Evolutionary conservation across 164 flowering plant species (phyloP), one percentile per base, ranked within the genome.

Genomic region (Amborella trichopoda): DNA sequence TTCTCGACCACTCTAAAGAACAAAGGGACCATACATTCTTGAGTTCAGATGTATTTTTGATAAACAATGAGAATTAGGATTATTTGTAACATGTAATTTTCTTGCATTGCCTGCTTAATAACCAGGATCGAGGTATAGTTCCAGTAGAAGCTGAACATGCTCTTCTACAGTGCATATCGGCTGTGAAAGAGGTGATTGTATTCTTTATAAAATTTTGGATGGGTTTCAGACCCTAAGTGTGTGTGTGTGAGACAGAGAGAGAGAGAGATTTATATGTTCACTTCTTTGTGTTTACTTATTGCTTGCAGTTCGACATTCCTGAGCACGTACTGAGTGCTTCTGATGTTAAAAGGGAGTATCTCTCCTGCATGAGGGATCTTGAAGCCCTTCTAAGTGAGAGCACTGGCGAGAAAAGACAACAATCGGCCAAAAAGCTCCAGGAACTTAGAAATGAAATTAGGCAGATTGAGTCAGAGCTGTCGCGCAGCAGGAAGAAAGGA

Each of bases 151-250:
- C 81, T 59, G 74, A 76, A 49, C 55, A 57, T 52, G 70, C 75
- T 37, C 62, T 80, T 59, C 38, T 25, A 6, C 61, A 64, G 53
- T 87, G 87, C 61, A 63, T 80, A 34, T 56, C 74, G 55, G 53
- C 81, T 44, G 70, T 62, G 62, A 80, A 77, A 58, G 74, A 80
- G 89, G 88, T 82, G n/a, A n/a, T n/a, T n/a, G n/a, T n/a, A 73
- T n/a, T 9, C 21, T 19, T 18, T 6, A 18, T 36, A 34, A 34
- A 21, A 33, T 24, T 44, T 20, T 26, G 18, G 23, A 13, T 23
- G 16, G 17, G 9, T 19, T 19, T 50, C 2, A 9, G 21, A n/a
- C 14, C 9, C 26, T 3, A 33, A 37, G 36, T 11, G 17, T n/a
- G n/a, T n/a, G n/a, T n/a, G n/a, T n/a, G n/a, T n/a, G n/a, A n/a